These are phyloP conservation scores for Boletus edulis DNA, from an alignment of 768 basidiomycete species.

Conservation along the genomic window DNA sequence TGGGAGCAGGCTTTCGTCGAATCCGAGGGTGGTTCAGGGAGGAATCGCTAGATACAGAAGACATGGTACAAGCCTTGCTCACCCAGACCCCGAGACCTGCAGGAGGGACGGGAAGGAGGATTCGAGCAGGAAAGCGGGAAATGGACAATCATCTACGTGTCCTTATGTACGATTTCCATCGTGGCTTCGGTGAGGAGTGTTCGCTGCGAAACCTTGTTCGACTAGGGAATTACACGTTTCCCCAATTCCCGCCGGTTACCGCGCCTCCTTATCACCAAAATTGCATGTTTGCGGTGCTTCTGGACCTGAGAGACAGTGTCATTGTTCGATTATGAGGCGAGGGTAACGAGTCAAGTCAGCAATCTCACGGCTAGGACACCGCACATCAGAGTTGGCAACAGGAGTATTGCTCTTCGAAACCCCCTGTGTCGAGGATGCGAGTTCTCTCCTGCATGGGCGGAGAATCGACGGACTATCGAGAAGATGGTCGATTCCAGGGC, in stretches of 20 bases:
- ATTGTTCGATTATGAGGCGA: background rate
- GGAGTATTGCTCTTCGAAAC: too few species aligned
- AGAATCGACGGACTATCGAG: conserved; percentile 17
- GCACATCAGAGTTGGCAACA: background rate
- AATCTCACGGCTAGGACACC: background rate
- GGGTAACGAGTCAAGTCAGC: background rate
- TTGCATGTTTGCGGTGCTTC: conserved; percentile 20
- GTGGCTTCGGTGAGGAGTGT: conserved; percentile 35
- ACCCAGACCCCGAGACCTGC: conserved; percentile 13
- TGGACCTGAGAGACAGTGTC: conserved; percentile 7
- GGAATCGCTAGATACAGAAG: conserved; percentile 27
- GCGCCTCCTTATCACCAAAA: conserved; percentile 26
- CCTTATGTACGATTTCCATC: conserved; percentile 34
- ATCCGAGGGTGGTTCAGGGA: conserved; percentile 25
- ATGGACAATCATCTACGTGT: conserved; percentile 6
- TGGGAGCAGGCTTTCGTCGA: conserved; percentile 56
- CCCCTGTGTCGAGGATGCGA: background rate
- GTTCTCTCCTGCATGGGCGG: conserved; percentile 16
- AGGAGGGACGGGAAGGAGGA: conserved; percentile 9
- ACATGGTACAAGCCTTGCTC: conserved; percentile 28
- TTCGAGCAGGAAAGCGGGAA: conserved; percentile 18
- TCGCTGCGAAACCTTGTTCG: conserved; percentile 18
- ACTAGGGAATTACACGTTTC: conserved; percentile 20
- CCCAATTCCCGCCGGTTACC: conserved; percentile 33
- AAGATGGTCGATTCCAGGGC: conserved; percentile 12